Evolutionary conservation across 495 filamentous ascomycete genomes (phyloP), one percentile per base, ranked within the genome.

Genomic region (Penicillium simplicissimum): DNA sequence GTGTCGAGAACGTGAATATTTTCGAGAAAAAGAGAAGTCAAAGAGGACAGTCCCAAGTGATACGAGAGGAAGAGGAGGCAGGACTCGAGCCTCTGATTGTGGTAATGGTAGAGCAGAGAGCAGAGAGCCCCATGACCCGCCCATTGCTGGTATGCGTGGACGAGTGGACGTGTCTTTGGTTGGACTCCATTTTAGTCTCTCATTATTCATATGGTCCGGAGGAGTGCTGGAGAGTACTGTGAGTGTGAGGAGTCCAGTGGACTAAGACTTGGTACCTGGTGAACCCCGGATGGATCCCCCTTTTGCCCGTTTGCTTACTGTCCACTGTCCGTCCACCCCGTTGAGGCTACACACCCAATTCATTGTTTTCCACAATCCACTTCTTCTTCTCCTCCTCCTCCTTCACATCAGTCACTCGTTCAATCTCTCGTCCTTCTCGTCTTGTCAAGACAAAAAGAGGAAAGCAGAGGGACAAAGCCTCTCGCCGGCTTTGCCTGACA

Each of bases 231-330:
- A n/a, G 28, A 31, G 28, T 31, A 31, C 28, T 31, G 28, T 4
- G 28, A 31, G 28, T 31, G 28, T 4, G 28, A 31, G 28, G 28
- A 19, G 45, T 49, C 45, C 45, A 49, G 45, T 49, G 1, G 23
- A n/a, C n/a, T n/a, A n/a, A 1, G 45, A 49, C 45, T 28, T 31
- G 23, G 43, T 47, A 21, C 23, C 21, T 47, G 43, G 43, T 56
- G 35, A 57, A 58, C 57, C 57, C 57, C 57, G 47, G 57, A 58
- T 48, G 43, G 55, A 23, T 57, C 56, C 21, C 33, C 57, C 57
- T 47, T 47, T 59, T 57, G n/a, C 23, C 53, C 53, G n/a, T 43
- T 42, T 15, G 37, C 37, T 40, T n/a, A 2, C 19, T 3, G 2
- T 31, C 4, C 4, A 6, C 23, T 25, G 1, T 1, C 23, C 1